Evolutionary conservation across 768 basidiomycete genomes (phyloP), one percentile per base, ranked within the genome.

Genomic region (Naematelia encephala): DNA sequence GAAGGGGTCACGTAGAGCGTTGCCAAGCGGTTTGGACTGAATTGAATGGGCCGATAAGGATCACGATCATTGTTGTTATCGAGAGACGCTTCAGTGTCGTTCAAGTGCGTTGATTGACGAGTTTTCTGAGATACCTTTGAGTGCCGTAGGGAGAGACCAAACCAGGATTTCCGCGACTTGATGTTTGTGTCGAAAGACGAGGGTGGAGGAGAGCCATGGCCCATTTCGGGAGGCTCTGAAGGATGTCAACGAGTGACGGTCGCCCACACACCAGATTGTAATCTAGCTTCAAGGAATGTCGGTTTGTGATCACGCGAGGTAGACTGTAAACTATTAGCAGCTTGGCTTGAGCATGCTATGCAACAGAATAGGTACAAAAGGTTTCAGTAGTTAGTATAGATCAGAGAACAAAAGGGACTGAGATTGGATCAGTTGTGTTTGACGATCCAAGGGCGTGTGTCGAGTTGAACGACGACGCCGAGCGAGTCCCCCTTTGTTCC

Each of bases 1-100:
- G 68, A 70, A 16, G 67, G 67, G 2, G 69, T 62, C 2, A 73
- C 69, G 58, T 73, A 70, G 1, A 73, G 51, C 13, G 69, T 70
- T 11, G 62, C 59, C 22, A 68, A 54, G 2, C 68, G 51, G 48
- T 64, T 70, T 13, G 68, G 71, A 13, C 29, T 52, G 29, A 29
- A 52, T 5, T 29, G 19, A 13, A 52, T 34, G 3, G 51, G 51
- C 22, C 51, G 13, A 5, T 26, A 30, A 19, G 25, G 51, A 23
- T 50, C 51, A 19, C 29, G 25, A 19, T 23, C 22, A 4, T n/a
- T 50, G 4, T n/a, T 22, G 5, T 52, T 16, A 29, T 19, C 25
- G 21, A 29, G 29, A 34, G 51, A 39, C 19, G 51, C 14, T n/a
- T 23, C 19, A 14, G n/a, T 5, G 10, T 23, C 19, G 21, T 21